Conservation (phyloP, 2,329 filamentous ascomycete genomes). For the Plectosphaerella cucumerina region DNA sequence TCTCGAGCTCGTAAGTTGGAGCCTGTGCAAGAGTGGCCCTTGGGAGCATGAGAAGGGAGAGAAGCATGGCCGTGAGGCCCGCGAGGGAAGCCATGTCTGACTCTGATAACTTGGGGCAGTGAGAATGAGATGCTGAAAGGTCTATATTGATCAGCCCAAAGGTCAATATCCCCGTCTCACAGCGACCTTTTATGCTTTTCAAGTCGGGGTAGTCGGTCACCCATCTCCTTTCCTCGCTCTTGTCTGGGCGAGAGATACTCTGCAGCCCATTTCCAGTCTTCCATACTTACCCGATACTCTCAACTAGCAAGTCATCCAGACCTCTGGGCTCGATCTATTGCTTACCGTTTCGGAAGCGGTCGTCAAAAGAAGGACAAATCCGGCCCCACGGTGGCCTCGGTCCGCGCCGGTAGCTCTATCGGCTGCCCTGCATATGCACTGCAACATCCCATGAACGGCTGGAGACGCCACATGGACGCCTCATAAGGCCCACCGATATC, state of each 20-base stretch:
- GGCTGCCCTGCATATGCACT: background rate
- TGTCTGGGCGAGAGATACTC: too few species aligned
- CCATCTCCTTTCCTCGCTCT: too few species aligned
- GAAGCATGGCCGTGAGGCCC: background rate
- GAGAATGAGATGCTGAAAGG: background rate
- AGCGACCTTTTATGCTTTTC: too few species aligned
- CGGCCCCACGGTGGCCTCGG: background rate
- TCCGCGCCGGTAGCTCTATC: background rate
- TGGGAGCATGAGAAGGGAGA: background rate
- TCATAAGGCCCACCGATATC: too few species aligned
- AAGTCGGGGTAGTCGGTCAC: too few species aligned
- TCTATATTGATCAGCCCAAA: background rate
- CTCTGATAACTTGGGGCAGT: background rate
- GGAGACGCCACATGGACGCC: too few species aligned
- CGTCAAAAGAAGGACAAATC: background rate
- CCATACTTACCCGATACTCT: too few species aligned
- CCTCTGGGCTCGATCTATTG: background rate
- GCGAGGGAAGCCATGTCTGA: background rate
- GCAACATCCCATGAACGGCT: background rate
- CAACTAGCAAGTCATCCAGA: too few species aligned
- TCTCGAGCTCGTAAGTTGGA: background rate
- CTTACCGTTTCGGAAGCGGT: background rate
- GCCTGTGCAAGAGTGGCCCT: background rate
- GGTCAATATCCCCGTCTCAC: background rate
- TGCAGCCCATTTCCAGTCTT: too few species aligned